Evolutionary conservation across 2,329 filamentous ascomycete species (phyloP).

Genomic region (Penicillium sp.): DNA sequence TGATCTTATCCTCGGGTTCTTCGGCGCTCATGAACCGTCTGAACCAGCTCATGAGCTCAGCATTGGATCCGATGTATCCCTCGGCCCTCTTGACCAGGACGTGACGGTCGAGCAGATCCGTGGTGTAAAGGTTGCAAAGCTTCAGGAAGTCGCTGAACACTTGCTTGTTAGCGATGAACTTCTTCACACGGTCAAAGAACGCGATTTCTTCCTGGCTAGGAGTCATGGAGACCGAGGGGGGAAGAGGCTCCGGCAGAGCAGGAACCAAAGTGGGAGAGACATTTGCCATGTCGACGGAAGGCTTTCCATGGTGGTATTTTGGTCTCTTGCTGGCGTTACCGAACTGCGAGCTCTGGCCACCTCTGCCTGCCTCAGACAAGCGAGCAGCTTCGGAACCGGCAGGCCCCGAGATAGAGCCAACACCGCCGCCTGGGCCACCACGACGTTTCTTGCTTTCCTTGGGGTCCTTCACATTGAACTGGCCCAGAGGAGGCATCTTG

Average conservation of each 20-base stretch:
- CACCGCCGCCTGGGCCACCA: conserved; percentile 50
- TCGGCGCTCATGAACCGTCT: conserved; percentile 73
- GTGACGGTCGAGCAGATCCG: conserved; percentile 84
- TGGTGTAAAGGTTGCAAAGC: conserved; percentile 90
- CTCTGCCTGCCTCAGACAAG: conserved; percentile 34
- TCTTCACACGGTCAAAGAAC: conserved; percentile 96
- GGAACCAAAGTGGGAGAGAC: conserved; percentile 87
- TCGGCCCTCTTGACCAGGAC: conserved; percentile 78
- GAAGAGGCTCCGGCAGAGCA: conserved; percentile 79
- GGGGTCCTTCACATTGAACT: conserved; percentile 82
- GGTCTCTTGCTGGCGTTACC: conserved; percentile 59
- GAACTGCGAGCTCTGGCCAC: conserved; percentile 38
- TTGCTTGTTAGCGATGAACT: conserved; percentile 88
- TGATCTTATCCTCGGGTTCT: conserved; percentile 70
- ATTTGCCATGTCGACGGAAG: conserved; percentile 54
- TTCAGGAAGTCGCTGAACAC: conserved; percentile 96
- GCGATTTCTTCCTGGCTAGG: conserved; percentile 80
- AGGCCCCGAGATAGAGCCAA: conserved; percentile 35
- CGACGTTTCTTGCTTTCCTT: conserved; percentile 91
- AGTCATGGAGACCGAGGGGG: conserved; percentile 69
- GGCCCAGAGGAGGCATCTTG: conserved; percentile 88
- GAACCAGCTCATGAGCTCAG: conserved; percentile 86
- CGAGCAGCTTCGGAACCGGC: conserved; percentile 31
- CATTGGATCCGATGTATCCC: conserved; percentile 81
- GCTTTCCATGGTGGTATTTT: conserved; percentile 70